Base-by-base conservation (phyloP, 345 rosid genomes). In the Ricinus communis region DNA sequence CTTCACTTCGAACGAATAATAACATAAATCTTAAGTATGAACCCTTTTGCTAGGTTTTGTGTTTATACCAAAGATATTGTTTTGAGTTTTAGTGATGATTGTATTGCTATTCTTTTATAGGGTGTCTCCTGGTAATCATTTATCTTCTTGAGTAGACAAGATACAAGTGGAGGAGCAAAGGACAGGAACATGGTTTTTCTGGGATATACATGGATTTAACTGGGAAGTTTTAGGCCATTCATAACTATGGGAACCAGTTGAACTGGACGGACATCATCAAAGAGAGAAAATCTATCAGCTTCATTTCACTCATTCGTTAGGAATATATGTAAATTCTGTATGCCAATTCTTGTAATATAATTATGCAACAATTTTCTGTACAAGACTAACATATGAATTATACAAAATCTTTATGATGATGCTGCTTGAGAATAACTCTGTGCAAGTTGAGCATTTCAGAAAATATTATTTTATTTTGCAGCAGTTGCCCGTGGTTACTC, bases 1-100 rank as follows among this genome's bases (percentile, higher is more conserved):
- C 60, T 8, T 70, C 75, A 7, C 78, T 91, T 53, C 75, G 46
- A 63, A 57, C 71, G 27, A 88, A 51, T 76, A 57, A 60, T 10
- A 88, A 82, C 76, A 18, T 88, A 72, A 81, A 76, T 27, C 76
- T 90, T 56, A 81, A 81, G 98, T 90, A 84, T 73, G 94, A 71
- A 64, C 38, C 13, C 68, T 5, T 24, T n/a, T 2, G 24, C 24
- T 66, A 11, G 1, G 2, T 36, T 14, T 61, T 40, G 22, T 43
- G 5, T 41, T 25, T 62, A 24, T 21, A 8, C 14, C 57, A 22
- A 31, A 18, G 5, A 30, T 30, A 14, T 56, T 60, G 52, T 68
- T 41, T 46, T 66, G 18, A 33, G 52, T 27, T n/a, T 3, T n/a
- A 40, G 15, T 30, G 38, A 38, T n/a, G 41, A 47, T 46, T 63